phyloP scores from a whole-genome alignment of 1,284 basidiomycete species.

The Moesziomyces antarcticus region DNA sequence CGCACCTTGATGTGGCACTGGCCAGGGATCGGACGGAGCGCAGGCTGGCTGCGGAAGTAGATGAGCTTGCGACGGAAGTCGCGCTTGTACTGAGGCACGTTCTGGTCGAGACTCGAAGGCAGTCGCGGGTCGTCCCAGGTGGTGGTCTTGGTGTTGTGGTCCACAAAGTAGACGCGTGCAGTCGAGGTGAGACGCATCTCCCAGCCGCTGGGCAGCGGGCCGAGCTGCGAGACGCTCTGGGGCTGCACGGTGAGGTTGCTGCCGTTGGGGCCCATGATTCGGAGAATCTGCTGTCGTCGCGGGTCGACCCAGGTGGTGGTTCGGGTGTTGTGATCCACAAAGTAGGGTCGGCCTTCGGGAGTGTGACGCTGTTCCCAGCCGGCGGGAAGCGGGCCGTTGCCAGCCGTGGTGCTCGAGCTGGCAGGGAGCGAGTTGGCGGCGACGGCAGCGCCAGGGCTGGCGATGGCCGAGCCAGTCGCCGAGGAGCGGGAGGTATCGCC shows the following conservation, averaged over 20 bases:
- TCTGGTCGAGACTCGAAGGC: conserved; percentile 84
- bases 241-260: conserved; percentile 82
- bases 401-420: conserved; percentile 75
- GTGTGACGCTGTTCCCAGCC: conserved; percentile 99
- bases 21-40: conserved; percentile 80
- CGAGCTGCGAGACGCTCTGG: conserved; percentile 86
- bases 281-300: conserved; percentile 83
- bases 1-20: conserved; percentile 97
- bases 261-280: conserved; percentile 85
- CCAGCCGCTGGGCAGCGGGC: conserved; percentile 94
- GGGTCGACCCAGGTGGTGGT: conserved; percentile 99
- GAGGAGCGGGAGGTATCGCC: conserved; percentile 42
- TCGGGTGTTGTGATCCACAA: conserved; percentile 89
- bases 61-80: conserved; percentile 98
- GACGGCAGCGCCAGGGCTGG: conserved; percentile 30
- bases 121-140: conserved; percentile 93
- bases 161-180: conserved; percentile 93
- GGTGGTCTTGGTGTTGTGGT: conserved; percentile 92
- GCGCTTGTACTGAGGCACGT: conserved; percentile 98
- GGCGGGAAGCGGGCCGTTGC: conserved; percentile 83
- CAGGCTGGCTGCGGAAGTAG: conserved; percentile 98
- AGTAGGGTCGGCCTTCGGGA: conserved; percentile 96
- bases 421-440: conserved; percentile 48
- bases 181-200: conserved; percentile 95
- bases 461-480: conserved; percentile 32